These are phyloP conservation scores for Trypethelium eluteriae DNA, from an alignment of 495 filamentous ascomycete genomes.

Conservation along the genomic window DNA sequence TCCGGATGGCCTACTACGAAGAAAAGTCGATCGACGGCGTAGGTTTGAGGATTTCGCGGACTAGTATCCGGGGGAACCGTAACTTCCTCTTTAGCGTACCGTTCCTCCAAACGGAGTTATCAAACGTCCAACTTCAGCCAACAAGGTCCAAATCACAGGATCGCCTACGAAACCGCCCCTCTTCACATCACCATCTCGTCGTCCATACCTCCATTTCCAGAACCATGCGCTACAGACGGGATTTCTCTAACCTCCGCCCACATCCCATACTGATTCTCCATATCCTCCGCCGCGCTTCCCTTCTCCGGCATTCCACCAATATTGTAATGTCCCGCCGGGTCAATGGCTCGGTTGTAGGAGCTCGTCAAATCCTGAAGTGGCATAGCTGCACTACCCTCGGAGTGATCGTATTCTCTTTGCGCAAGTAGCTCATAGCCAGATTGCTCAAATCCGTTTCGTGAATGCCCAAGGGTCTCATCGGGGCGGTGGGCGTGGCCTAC, in stretches of 20 bases:
- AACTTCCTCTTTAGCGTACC: too few relatives aligned
- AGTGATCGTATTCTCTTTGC: slow-evolving; percentile 29
- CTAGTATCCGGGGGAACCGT: too few relatives aligned
- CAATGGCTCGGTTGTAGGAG: slow-evolving; percentile 30
- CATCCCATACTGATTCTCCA: slow-evolving; percentile 35
- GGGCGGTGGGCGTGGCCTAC: background rate
- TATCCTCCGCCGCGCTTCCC: slow-evolving; percentile 24
- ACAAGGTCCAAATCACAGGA: too few relatives aligned
- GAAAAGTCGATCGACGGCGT: background rate
- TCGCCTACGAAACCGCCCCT: too few relatives aligned
- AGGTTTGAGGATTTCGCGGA: too few relatives aligned
- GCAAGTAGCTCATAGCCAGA: slow-evolving; percentile 30
- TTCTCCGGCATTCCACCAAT: slow-evolving; percentile 23
- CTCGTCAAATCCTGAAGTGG: slow-evolving; percentile 24
- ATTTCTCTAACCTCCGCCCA: slow-evolving; percentile 26
- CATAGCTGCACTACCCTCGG: background rate
- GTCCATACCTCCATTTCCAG: slow-evolving; percentile 3
- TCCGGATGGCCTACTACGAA: background rate
- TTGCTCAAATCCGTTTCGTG: slow-evolving; percentile 11
- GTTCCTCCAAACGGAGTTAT: background rate
- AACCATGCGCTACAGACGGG: background rate
- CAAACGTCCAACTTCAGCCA: background rate
- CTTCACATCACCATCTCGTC: slow-evolving; percentile 11
- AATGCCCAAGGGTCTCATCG: background rate
- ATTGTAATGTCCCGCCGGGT: slow-evolving; percentile 26